Base-by-base conservation (phyloP, 1,139 yeast genomes). In the Sporopachydermia cereana region DNA sequence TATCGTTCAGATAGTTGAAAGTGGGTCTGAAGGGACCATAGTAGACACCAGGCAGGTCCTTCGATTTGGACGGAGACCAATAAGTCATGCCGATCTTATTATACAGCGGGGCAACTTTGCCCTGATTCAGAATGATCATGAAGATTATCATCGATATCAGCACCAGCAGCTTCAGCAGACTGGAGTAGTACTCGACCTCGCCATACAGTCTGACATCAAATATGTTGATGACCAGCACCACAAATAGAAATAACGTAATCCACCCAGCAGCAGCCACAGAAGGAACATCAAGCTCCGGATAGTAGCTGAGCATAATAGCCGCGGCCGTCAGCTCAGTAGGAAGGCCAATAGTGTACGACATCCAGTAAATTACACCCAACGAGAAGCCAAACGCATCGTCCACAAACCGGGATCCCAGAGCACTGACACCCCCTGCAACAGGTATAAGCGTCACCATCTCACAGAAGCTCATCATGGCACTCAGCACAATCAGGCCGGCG, bases 371-470 rank as follows among this genome's bases (percentile, higher is more conserved):
- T 70, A 88, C 74, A 0, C 95, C 95, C 0, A 84, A 68, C 1
- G 93, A 79, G 59, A 84, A 83, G 0, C 95, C 95, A 58, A 85
- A 77, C 0, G 95, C 84, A 53, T 82, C 88, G 57, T 85, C 94
- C 2, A 84, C 85, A 61, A 85, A 84, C 43, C 95, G 66, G 0
- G 91, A 76, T 2, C 86, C 76, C 24, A 84, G 67, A 0, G 86
- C 86, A 2, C 84, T 76, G 20, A 80, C 82, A 3, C 94, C 93
- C 44, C 86, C 88, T 22, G 84, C 82, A 23, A 84, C 75, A 0
- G 95, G 93, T 23, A 84, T 76, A 50, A 85, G 69, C 0, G 95
- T 83, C 9, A 84, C 86, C 83, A 86, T 82, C 61, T 86, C 96
- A 49, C 94, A 84, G 57, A 84, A 80, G 3, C 89, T 77, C 22